Evolutionary conservation across 345 rosid species (phyloP).

Genomic region (Eutrema japonicum): DNA sequence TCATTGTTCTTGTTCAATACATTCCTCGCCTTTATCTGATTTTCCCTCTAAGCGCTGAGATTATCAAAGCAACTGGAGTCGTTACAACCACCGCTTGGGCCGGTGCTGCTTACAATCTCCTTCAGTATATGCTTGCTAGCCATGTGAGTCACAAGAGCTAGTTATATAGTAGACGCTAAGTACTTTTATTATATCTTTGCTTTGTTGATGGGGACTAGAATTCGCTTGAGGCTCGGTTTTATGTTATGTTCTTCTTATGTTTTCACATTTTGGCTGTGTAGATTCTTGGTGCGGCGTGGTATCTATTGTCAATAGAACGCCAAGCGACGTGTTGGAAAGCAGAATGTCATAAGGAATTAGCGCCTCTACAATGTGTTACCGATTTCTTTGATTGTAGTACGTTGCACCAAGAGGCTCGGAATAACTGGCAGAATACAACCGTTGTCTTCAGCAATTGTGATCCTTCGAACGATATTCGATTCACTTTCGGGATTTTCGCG

Average conservation of each 20-base stretch:
- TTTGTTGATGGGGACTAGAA: too few relatives aligned
- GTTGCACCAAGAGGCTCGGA: slow-evolving; percentile 37
- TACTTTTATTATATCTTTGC: too few relatives aligned
- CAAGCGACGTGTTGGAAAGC: slow-evolving; percentile 84
- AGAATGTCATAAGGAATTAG: slow-evolving; percentile 57
- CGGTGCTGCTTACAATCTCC: slow-evolving; percentile 88
- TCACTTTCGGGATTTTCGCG: slow-evolving; percentile 72
- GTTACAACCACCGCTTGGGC: slow-evolving; percentile 95
- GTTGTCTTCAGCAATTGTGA: slow-evolving; percentile 65
- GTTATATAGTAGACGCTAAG: too few relatives aligned
- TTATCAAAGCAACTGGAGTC: slow-evolving; percentile 76
- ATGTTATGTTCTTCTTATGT: slow-evolving; percentile 9
- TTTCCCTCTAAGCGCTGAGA: slow-evolving; percentile 72
- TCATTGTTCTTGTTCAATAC: slow-evolving; percentile 82
- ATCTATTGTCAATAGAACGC: slow-evolving; percentile 76
- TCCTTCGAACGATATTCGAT: slow-evolving; percentile 52
- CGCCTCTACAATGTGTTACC: slow-evolving; percentile 48
- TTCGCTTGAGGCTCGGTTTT: too few relatives aligned
- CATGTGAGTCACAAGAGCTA: slow-evolving; percentile 77
- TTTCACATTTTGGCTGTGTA: slow-evolving; percentile 38
- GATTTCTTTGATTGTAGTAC: slow-evolving; percentile 66
- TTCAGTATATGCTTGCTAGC: slow-evolving; percentile 85
- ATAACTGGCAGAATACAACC: slow-evolving; percentile 60
- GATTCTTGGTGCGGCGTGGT: slow-evolving; percentile 92
- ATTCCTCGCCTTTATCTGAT: slow-evolving; percentile 73